Percentiles rank a stretch among this genome's conserved stretches.
Conservation (phyloP, 768 basidiomycete genomes). For the Pleurotus ostreatus region DNA sequence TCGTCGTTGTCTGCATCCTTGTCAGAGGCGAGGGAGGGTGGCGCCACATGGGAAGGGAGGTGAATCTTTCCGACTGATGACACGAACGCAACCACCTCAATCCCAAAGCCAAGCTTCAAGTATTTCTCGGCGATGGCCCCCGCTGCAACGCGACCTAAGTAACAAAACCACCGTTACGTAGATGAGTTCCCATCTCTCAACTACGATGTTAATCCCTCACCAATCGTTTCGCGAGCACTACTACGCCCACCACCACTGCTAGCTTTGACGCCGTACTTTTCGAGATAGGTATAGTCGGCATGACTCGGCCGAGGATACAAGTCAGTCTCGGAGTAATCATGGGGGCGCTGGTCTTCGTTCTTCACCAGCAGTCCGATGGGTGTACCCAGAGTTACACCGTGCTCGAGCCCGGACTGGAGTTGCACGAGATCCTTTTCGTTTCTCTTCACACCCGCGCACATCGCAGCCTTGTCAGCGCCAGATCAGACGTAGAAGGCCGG, state of each 20-base stretch:
- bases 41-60: constrained; percentile 52
- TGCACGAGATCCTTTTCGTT: constrained; percentile 95
- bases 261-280: constrained; percentile 97
- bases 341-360: constrained; percentile 97
- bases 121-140: constrained; percentile 98
- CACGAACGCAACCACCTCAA: constrained; percentile 97
- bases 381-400: constrained; percentile 93
- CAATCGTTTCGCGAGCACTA: constrained; percentile 95
- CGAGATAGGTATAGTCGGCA: constrained; percentile 96
- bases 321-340: constrained; percentile 98
- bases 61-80: constrained; percentile 93
- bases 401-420: constrained; percentile 91
- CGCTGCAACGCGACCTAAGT: constrained; percentile 87
- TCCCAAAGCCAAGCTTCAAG: constrained; percentile 77
- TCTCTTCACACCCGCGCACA: constrained; percentile 43
- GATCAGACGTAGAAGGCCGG: too few species aligned
- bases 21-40: constrained; percentile 33
- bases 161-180: too few species aligned
- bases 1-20: constrained; percentile 54
- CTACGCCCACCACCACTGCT: constrained; percentile 95
- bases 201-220: constrained; percentile 31
- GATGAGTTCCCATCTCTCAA: too few species aligned
- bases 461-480: too few species aligned
- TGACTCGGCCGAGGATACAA: constrained; percentile 96
- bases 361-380: constrained; percentile 95